Evolutionary conservation across 306 rosid species (phyloP).

Genomic region (Abrus precatorius): DNA sequence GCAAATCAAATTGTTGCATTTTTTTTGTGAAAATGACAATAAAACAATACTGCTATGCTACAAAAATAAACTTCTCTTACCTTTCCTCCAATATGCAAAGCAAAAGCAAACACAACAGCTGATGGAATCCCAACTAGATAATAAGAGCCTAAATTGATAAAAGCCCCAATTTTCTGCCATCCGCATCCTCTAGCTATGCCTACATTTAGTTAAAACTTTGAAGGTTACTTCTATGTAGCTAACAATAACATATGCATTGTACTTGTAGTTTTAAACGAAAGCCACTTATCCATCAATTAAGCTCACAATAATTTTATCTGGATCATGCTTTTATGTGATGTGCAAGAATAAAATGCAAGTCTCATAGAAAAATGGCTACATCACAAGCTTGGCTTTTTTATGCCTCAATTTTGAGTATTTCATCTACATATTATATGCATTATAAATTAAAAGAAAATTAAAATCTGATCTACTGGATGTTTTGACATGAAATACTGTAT

Average conservation of each 20-base stretch:
- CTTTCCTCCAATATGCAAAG: conserved; percentile 70
- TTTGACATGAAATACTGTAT: too few species aligned
- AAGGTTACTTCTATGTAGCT: not conserved
- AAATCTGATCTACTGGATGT: too few species aligned
- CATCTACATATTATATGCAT: too few species aligned
- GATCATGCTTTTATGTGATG: too few species aligned
- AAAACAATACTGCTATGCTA: not conserved
- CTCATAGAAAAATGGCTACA: too few species aligned
- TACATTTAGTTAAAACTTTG: conserved; percentile 36
- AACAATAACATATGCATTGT: not conserved
- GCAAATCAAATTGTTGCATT: not conserved
- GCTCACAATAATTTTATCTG: too few species aligned
- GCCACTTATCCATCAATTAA: too few species aligned
- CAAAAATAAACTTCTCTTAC: conserved; percentile 44
- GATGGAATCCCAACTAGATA: conserved; percentile 73
- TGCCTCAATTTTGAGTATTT: too few species aligned
- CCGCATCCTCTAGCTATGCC: conserved; percentile 88
- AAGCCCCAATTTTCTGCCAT: conserved; percentile 85
- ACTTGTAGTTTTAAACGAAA: too few species aligned
- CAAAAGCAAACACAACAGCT: conserved; percentile 65
- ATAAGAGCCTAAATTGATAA: conserved; percentile 76
- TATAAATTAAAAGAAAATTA: too few species aligned
- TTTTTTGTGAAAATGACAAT: not conserved
- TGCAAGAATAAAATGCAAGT: too few species aligned
- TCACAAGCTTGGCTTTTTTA: too few species aligned